Conservation (phyloP, 805 yeast species). For the Ogataea pini region DNA sequence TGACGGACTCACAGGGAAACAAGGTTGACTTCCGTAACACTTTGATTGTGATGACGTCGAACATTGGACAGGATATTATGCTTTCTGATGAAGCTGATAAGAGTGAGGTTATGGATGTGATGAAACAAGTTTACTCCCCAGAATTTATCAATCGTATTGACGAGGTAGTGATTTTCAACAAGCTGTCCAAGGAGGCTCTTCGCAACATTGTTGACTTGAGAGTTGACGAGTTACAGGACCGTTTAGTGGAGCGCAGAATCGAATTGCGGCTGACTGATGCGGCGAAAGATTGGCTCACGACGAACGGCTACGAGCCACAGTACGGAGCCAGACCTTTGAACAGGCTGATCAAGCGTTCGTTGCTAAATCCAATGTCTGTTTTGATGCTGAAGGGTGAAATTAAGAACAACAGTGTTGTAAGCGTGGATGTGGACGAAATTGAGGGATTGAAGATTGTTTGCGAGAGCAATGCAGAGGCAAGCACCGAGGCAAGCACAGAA, state of each 20-base stretch:
- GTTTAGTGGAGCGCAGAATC: constrained; percentile 79
- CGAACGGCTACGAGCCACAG: constrained; percentile 84
- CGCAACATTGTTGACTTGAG: constrained; percentile 84
- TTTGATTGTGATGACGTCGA: constrained; percentile 93
- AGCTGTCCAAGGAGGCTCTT: constrained; percentile 75
- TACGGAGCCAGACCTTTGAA: constrained; percentile 98
- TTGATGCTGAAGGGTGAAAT: constrained; percentile 79
- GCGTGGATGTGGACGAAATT: constrained; percentile 45
- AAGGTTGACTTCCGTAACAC: constrained; percentile 93
- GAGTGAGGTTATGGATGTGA: constrained; percentile 59
- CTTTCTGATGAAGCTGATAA: constrained; percentile 68
- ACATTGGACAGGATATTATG: constrained; percentile 90
- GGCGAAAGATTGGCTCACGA: constrained; percentile 78
- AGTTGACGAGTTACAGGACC: constrained; percentile 74
- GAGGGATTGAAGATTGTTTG: constrained; percentile 25
- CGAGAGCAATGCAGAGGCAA: neutral
- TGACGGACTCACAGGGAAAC: constrained; percentile 94
- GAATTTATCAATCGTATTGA: constrained; percentile 94
- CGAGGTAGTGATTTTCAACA: constrained; percentile 90
- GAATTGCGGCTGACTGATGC: constrained; percentile 48
- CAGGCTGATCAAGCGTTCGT: constrained; percentile 76
- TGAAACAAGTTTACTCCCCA: constrained; percentile 82
- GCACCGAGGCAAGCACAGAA: neutral
- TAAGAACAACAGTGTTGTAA: constrained; percentile 54
- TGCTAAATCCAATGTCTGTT: constrained; percentile 89